A percentile compares a stretch with the other conserved stretches of the same genome.
phyloP scores from a whole-genome alignment of 2,329 filamentous ascomycete species.

The Aspergillus viridinutans region DNA sequence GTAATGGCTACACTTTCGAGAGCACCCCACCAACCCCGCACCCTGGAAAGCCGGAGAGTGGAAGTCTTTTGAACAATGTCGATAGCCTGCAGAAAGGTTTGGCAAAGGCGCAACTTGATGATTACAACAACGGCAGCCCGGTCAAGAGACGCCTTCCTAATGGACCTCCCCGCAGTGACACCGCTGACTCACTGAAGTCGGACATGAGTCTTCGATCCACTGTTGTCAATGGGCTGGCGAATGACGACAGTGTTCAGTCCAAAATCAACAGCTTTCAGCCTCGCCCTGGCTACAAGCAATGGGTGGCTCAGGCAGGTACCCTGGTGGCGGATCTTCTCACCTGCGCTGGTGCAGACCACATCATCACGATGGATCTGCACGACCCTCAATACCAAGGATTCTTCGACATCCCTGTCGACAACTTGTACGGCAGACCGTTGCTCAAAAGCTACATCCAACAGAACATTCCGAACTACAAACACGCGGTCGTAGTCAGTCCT shows the following conservation, averaged over 20 bases:
- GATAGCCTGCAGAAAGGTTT: conserved; percentile 70
- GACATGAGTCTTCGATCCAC: conserved; percentile 17
- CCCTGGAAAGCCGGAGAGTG: conserved; percentile 64
- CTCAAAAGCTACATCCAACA: conserved; percentile 67
- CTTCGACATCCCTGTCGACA: conserved; percentile 98
- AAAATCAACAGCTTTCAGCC: conserved; percentile 65
- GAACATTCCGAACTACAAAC: conserved; percentile 76
- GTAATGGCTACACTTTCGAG: conserved; percentile 74
- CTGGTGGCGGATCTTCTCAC: conserved; percentile 91
- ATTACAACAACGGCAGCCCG: conserved; percentile 40
- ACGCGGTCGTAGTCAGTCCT: conserved; percentile 89
- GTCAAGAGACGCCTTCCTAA: conserved; percentile 44
- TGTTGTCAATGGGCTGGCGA: conserved; percentile 51
- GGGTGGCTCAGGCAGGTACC: conserved; percentile 96
- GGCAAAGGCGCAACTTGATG: conserved; percentile 62
- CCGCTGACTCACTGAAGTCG: conserved; percentile 36
- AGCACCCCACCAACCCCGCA: conserved; percentile 83
- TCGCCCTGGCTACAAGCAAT: conserved; percentile 94
- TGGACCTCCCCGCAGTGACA: conserved; percentile 36
- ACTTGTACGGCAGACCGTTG: conserved; percentile 68
- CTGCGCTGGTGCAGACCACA: conserved; percentile 91
- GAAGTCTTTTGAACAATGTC: conserved; percentile 62
- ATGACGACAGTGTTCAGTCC: conserved; percentile 52
- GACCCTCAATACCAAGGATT: conserved; percentile 98
- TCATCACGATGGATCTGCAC: conserved; percentile 96